Conservation (phyloP, 345 rosid genomes). For the Barbarea vulgaris region DNA sequence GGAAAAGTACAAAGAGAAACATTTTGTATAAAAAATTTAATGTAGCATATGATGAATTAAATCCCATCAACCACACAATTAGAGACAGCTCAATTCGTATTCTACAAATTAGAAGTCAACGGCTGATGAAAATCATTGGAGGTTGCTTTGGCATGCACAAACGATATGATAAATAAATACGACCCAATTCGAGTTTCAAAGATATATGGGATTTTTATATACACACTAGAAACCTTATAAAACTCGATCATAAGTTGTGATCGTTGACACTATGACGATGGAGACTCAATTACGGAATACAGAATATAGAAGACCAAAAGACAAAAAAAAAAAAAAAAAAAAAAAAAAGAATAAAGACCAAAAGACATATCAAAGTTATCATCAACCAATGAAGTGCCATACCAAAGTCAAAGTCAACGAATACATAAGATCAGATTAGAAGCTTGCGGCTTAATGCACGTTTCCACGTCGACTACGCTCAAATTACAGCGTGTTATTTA, state of each 20-base stretch:
- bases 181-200: neutral
- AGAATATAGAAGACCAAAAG: neutral
- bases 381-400: neutral
- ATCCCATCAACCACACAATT: neutral
- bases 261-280: neutral
- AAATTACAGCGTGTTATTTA: slow-evolving; percentile 6
- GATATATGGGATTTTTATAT: neutral
- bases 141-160: slow-evolving; percentile 8
- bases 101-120: neutral
- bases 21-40: neutral
- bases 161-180: neutral
- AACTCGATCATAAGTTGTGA: neutral
- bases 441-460: slow-evolving; percentile 17
- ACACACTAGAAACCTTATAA: neutral
- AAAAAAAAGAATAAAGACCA: neutral
- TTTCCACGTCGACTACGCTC: slow-evolving; percentile 16
- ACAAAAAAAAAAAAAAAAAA: no score
- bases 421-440: neutral
- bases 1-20: neutral
- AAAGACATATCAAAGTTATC: no score
- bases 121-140: neutral
- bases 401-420: slow-evolving; percentile 20
- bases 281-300: neutral
- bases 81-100: neutral
- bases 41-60: neutral